Conservation (phyloP, 257 asterid species). For the Nicotiana tomentosiformis region DNA sequence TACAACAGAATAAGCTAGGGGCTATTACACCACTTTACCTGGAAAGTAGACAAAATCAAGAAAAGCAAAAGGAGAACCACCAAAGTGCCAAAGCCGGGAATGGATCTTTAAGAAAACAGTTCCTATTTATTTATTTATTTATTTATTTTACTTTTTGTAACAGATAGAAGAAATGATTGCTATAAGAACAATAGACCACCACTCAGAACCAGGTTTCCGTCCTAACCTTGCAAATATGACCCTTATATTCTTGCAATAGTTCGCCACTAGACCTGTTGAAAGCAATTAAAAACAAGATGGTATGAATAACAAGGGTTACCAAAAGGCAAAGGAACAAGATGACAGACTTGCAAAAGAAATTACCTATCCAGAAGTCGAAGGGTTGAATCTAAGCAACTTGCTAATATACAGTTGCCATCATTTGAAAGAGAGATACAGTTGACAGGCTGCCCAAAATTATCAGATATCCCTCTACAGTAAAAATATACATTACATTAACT, state of each 20-base stretch:
- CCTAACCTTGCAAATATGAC: conserved; percentile 91
- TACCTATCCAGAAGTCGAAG: conserved; percentile 85
- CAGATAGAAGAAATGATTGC: not conserved
- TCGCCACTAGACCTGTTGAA: conserved; percentile 71
- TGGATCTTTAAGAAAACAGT: not conserved
- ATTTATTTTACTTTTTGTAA: not conserved
- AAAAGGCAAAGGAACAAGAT: not conserved
- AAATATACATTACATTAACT: not conserved
- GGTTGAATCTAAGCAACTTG: conserved; percentile 87
- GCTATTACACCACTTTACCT: not conserved
- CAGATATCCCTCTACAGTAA: conserved; percentile 67
- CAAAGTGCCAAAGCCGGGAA: not conserved
- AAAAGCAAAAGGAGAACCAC: not conserved
- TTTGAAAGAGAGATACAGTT: conserved; percentile 92
- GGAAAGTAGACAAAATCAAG: not conserved
- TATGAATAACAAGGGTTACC: not conserved
- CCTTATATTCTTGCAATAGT: conserved; percentile 85
- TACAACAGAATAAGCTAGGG: not conserved
- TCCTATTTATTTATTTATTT: not conserved
- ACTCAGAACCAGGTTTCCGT: not conserved
- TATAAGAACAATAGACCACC: not conserved
- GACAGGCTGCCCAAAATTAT: conserved; percentile 82
- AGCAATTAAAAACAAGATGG: not conserved
- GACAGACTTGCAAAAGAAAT: conserved; percentile 3
- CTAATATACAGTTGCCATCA: conserved; percentile 83